Base-by-base conservation (phyloP, 257 asterid genomes). In the Oldenlandia corymbosa region DNA sequence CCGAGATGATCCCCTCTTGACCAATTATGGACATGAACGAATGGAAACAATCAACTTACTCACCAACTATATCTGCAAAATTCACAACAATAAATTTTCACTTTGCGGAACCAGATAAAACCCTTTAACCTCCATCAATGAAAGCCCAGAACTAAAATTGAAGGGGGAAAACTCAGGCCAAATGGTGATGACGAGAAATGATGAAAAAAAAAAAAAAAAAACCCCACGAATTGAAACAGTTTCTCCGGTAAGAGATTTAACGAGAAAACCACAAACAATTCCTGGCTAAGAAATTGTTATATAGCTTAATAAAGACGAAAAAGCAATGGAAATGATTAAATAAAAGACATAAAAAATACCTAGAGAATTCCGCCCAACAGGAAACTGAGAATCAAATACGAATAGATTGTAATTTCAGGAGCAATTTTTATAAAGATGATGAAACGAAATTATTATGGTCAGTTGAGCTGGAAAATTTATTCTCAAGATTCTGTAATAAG, bases 31-130 rank as follows among this genome's bases (percentile, higher is more conserved):
- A 60, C 56, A 60, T 71, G 46, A 53, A 36, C 47, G 41, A 41
- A 6, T 36, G 8, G 8, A 68, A 58, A 59, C 43, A 53, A 23
- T 55, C 45, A 56, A 69, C 65, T 66, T 65, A 39, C 18, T 51
- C 55, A 30, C 23, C 68, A 69, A 62, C 48, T 63, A 74, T 52
- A 64, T 58, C 86, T 78, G 80, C 64, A 63, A 39, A 49, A 43
- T 45, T 62, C 56, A 57, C 62, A 31, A 30, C 10, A 31, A 0
- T 1, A 21, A 51, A 10, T 21, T 61, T n/a, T n/a, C n/a, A n/a
- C n/a, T n/a, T n/a, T n/a, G n/a, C n/a, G n/a, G n/a, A n/a, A n/a
- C n/a, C n/a, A n/a, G n/a, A n/a, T n/a, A n/a, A n/a, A n/a, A n/a
- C n/a, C n/a, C n/a, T n/a, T n/a, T n/a, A n/a, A n/a, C n/a, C n/a